Evolutionary conservation across 2,329 filamentous ascomycete genomes (phyloP).

Genomic region (Colletotrichum musae): DNA sequence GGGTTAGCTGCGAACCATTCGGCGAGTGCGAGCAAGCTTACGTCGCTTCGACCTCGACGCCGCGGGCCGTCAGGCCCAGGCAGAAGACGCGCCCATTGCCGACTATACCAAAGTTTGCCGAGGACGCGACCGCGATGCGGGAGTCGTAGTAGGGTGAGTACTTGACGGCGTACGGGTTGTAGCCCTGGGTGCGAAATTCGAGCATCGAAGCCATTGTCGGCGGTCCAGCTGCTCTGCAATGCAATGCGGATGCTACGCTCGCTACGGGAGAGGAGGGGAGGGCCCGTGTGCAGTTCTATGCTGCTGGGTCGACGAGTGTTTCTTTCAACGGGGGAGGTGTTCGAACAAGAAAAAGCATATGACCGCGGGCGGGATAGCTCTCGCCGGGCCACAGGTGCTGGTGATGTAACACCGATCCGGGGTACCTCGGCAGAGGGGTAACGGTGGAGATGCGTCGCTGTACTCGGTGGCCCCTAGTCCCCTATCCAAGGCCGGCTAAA

Average conservation of each 20-base stretch:
- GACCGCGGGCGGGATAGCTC: slow-evolving; percentile 35
- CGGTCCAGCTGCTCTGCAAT: not conserved
- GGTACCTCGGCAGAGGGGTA: slow-evolving; percentile 40
- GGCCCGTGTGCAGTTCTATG: slow-evolving; percentile 8
- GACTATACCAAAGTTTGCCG: slow-evolving; percentile 97
- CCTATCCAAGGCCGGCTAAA: too few species aligned
- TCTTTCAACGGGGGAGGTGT: not conserved
- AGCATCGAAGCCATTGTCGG: slow-evolving; percentile 76
- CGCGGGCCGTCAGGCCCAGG: slow-evolving; percentile 84
- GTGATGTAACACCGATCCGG: slow-evolving; percentile 39
- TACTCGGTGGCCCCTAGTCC: too few species aligned
- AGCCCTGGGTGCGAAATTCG: slow-evolving; percentile 93
- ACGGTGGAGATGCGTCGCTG: not conserved
- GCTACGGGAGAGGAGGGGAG: not conserved
- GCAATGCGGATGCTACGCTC: slow-evolving; percentile 6
- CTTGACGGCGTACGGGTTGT: slow-evolving; percentile 96
- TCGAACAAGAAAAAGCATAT: slow-evolving; percentile 27
- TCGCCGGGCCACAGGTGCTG: slow-evolving; percentile 27
- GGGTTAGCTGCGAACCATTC: too few species aligned
- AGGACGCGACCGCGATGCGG: slow-evolving; percentile 88
- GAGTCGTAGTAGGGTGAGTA: slow-evolving; percentile 99
- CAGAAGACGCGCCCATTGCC: slow-evolving; percentile 94
- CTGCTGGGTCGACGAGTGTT: not conserved
- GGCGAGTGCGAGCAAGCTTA: slow-evolving; percentile 54
- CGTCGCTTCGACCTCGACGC: slow-evolving; percentile 88